Evolutionary conservation across 495 filamentous ascomycete species (phyloP).

Genomic region (Tuber borchii): DNA sequence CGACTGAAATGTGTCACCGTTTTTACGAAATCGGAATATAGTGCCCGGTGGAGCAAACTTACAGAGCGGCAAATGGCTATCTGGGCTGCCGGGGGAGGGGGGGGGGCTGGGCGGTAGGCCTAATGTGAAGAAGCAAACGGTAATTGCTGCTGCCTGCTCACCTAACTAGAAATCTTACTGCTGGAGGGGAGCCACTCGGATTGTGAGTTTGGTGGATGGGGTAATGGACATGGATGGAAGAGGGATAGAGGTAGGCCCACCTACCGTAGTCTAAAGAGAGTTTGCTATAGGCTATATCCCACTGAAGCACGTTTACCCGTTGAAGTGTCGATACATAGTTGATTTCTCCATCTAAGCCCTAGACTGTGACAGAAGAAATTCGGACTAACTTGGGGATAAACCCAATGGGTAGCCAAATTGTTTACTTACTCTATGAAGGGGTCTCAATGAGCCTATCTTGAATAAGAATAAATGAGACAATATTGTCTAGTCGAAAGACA

Average conservation of each 20-base stretch:
- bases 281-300: not conserved
- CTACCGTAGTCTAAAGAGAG: not conserved
- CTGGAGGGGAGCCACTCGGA: not conserved
- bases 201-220: not conserved
- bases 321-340: not conserved
- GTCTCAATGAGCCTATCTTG: not conserved
- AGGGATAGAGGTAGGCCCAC: not conserved
- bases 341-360: not conserved
- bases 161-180: not conserved
- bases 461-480: not conserved
- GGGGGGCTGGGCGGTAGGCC: not conserved
- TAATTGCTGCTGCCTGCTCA: not conserved
- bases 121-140: not conserved
- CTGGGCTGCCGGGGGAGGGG: not conserved
- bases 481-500: not conserved
- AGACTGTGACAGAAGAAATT: not conserved
- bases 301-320: not conserved
- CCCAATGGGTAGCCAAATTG: not conserved
- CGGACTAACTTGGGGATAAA: not conserved
- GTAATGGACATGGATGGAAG: not conserved
- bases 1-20: not conserved
- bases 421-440: not conserved
- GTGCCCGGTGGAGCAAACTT: not conserved
- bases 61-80: not conserved
- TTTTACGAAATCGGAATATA: not conserved